Conservation (phyloP, 352 stramenopile genomes). For the Blastocystis sp. region DNA sequence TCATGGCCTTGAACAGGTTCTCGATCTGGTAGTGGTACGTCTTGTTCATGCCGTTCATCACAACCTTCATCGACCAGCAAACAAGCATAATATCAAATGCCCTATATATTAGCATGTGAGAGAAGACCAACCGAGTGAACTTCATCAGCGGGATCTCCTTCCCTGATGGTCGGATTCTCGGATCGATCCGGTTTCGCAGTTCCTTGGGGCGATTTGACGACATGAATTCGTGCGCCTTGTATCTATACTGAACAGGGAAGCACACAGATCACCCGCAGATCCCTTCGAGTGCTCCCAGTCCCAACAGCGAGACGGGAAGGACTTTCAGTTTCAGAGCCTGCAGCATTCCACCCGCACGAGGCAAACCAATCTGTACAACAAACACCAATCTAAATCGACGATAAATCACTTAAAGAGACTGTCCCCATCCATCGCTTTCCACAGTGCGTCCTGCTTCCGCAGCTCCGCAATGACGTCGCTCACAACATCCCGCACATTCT, state of each 20-base stretch:
- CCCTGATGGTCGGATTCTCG: neutral
- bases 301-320: neutral
- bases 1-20: neutral
- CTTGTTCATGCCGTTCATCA: constrained; percentile 7
- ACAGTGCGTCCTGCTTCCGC: neutral
- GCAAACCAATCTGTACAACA: neutral
- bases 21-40: neutral
- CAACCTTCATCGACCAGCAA: constrained; percentile 4
- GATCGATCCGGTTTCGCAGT: constrained; percentile 25
- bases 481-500: neutral
- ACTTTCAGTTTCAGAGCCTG: neutral
- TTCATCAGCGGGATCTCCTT: constrained; percentile 28
- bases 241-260: neutral
- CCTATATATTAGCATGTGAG: neutral
- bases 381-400: neutral
- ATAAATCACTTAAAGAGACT: neutral
- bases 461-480: neutral
- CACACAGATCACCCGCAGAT: neutral
- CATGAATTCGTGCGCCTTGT: neutral
- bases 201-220: neutral
- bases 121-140: neutral
- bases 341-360: neutral
- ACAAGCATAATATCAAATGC: constrained; percentile 5
- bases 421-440: neutral
- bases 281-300: neutral